Base-by-base conservation (phyloP, 2,329 filamentous ascomycete genomes). In the Volutella citrinella region DNA sequence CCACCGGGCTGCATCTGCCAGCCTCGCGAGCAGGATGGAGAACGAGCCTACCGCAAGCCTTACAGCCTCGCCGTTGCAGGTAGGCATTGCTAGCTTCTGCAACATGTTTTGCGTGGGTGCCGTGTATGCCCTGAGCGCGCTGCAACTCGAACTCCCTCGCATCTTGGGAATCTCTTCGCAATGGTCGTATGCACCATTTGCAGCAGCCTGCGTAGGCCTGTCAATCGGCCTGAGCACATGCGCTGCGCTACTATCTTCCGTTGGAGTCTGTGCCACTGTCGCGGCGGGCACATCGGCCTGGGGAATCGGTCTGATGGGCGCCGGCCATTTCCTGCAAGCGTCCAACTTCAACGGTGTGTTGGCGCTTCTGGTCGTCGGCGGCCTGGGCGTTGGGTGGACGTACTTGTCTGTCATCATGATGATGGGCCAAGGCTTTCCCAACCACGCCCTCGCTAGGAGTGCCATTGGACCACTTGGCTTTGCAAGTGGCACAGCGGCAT, bases 101-200 rank as follows among this genome's bases (percentile, higher is more conserved):
- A 35, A 39, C 36, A 39, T 39, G 36, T 32, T 39, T 18, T 31
- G 28, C 25, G 24, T 39, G 10, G 36, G 36, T 4, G 29, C 36
- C 4, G 19, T 39, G 12, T 39, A 39, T 21, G 36, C 32, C 8
- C 19, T 39, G 7, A 35, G 36, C 11, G 17, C 13, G n/a, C n/a
- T 39, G 6, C 32, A 39, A 18, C 16, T 16, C n/a, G 23, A 39
- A 12, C 28, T 39, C 10, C 32, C 32, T 4, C 27, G 36, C 4
- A 19, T 35, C 6, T 12, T 39, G 12, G 32, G 20, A 3, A 19
- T 29, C 5, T 12, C 23, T 10, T n/a, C 13, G 4, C 14, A 14
- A 4, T 14, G 12, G 11, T 39, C 36, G 9, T 32, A 31, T 15
- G 23, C 28, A 8, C 32, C 36, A 3, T 39, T 35, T 24, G 36